Conservation (phyloP, 2,329 filamentous ascomycete species). For the Aspergillus hortae region DNA sequence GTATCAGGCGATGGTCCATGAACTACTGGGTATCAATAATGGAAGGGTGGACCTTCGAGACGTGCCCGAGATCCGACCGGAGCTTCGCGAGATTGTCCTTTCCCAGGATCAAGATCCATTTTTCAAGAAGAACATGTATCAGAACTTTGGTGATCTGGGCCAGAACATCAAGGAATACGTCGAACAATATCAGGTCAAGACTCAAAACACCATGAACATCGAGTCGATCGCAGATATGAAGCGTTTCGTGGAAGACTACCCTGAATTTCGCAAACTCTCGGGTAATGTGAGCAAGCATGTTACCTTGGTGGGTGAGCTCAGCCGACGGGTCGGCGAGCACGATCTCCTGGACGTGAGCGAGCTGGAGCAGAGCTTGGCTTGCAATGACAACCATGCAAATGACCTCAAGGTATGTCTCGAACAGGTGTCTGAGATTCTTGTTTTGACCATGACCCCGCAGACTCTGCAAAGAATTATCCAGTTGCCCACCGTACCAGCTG, state of each 20-base stretch:
- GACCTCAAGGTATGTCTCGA: slow-evolving; percentile 71
- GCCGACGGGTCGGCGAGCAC: slow-evolving; percentile 78
- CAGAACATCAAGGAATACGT: slow-evolving; percentile 99
- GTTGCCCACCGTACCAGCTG: slow-evolving; percentile 68
- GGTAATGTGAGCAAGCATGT: slow-evolving; percentile 99
- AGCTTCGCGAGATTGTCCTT: slow-evolving; percentile 89
- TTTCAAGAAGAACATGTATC: slow-evolving; percentile 99
- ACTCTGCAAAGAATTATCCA: slow-evolving; percentile 84
- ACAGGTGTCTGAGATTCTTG: background rate
- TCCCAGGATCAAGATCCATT: slow-evolving; percentile 98
- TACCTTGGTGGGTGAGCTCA: slow-evolving; percentile 89
- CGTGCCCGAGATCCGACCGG: slow-evolving; percentile 77
- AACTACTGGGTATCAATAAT: slow-evolving; percentile 88
- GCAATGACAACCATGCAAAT: slow-evolving; percentile 87
- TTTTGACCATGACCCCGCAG: slow-evolving; percentile 38
- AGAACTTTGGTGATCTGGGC: slow-evolving; percentile 93
- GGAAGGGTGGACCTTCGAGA: slow-evolving; percentile 86
- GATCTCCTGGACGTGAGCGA: slow-evolving; percentile 94
- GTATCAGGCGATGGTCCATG: slow-evolving; percentile 99
- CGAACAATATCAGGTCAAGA: slow-evolving; percentile 95
- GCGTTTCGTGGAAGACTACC: slow-evolving; percentile 97
- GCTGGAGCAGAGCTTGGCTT: slow-evolving; percentile 92
- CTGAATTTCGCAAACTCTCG: slow-evolving; percentile 93
- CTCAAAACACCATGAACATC: slow-evolving; percentile 92
- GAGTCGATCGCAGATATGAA: slow-evolving; percentile 99